A percentile compares a stretch with the other conserved stretches of the same genome.
Evolutionary conservation across 768 basidiomycete genomes (phyloP).

Genomic region (Gloeostereum incarnatum): DNA sequence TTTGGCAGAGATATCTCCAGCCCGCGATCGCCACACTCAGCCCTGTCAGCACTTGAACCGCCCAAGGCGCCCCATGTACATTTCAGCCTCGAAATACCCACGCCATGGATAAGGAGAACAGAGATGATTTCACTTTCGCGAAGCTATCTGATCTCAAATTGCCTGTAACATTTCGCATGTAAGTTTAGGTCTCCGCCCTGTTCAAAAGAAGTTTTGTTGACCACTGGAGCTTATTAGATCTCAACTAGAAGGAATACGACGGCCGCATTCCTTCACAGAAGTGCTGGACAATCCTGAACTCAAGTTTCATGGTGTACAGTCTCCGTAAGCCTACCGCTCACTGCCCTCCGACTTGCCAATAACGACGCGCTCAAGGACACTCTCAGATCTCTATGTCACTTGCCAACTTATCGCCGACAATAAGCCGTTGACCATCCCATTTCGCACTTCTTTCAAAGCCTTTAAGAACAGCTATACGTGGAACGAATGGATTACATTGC

Average conservation of each 20-base stretch:
- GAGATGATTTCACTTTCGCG: constrained; percentile 90
- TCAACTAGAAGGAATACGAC: constrained; percentile 77
- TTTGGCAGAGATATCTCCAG: too few species aligned
- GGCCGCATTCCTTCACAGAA: constrained; percentile 65
- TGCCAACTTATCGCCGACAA: constrained; percentile 91
- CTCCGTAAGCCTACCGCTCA: constrained; percentile 40
- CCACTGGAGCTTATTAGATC: constrained; percentile 36
- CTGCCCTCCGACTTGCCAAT: constrained; percentile 14
- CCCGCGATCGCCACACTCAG: too few species aligned
- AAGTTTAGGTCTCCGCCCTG: constrained; percentile 11
- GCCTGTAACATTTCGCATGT: constrained; percentile 85
- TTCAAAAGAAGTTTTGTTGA: background rate
- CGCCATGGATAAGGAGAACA: constrained; percentile 50
- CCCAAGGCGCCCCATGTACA: too few species aligned
- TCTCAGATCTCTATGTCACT: constrained; percentile 90
- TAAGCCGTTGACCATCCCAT: constrained; percentile 86
- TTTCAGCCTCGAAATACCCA: too few species aligned
- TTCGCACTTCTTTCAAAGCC: constrained; percentile 86
- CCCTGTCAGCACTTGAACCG: too few species aligned
- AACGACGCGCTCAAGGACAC: constrained; percentile 44
- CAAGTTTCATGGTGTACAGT: constrained; percentile 76
- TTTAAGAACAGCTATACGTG: constrained; percentile 87
- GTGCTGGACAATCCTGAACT: constrained; percentile 77
- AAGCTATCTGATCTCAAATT: constrained; percentile 83
- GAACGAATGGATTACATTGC: constrained; percentile 93